Base-by-base conservation (phyloP, 345 rosid species). In the Heritiera littoralis region DNA sequence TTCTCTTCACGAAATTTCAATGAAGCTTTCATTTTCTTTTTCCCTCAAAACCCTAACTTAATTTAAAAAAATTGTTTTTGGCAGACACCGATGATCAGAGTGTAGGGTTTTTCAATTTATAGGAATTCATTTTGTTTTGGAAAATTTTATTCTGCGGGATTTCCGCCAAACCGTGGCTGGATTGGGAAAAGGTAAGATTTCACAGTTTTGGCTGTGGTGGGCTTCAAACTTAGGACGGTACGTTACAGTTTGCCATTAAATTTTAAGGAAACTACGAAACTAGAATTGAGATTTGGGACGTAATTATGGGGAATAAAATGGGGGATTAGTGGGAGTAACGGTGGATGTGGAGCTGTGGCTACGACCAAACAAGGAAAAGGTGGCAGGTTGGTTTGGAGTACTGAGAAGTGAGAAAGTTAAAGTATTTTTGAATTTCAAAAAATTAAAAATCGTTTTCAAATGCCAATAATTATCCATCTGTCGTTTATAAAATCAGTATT, bases 1-100 rank as follows among this genome's bases (percentile, higher is more conserved):
- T 89, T 88, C 61, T 96, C 98, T 43, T 96, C 97, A 0, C 99
- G 94, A 83, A 96, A 96, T 85, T 96, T 96, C 74, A 94, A 78
- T 1, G 98, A 96, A 28, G 97, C 98, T 84, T 94, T 96, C 99
- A 92, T 96, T 77, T 9, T 69, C 75, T 9, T 70, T 30, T 35
- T 20, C 8, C 2, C 20, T 30, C 28, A 20, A 23, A 61, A 40
- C 28, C 71, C 23, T 23, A 23, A 38, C 35, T 40, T 15, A 52
- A 18, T 17, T 11, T 30, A 46, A 28, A 60, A 23, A 51, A 20
- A 20, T 12, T 4, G 14, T 7, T 7, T 74, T 12, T 9, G 20
- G 41, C 10, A 38, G 38, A 51, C 20, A 38, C 20, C 8, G 66
- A 10, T 41, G 20, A 38, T 20, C 60, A 23, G 13, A 51, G 55